These are phyloP conservation scores for Punctularia strigosozonata DNA, from an alignment of 768 basidiomycete species.

Conservation along the genomic window DNA sequence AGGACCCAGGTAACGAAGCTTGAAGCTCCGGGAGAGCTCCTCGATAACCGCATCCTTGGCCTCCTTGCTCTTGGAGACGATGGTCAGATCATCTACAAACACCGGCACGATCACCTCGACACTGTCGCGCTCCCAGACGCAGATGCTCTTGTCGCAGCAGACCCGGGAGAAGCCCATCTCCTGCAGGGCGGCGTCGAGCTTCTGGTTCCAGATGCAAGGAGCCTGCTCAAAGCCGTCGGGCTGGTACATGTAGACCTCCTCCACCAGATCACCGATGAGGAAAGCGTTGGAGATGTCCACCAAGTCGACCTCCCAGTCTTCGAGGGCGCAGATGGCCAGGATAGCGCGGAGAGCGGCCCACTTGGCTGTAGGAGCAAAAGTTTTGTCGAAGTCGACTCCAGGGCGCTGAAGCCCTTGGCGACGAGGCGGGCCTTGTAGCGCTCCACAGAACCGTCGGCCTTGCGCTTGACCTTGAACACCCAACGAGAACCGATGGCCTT, in stretches of 20 bases:
- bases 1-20: constrained; percentile 8
- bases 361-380: constrained; percentile 13
- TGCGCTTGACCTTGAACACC: constrained; percentile 15
- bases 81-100: constrained; percentile 4
- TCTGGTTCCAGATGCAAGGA: constrained; percentile 6
- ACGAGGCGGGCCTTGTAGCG: constrained; percentile 18
- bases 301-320: constrained; percentile 6
- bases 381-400: constrained; percentile 21
- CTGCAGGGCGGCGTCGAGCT: constrained; percentile 2
- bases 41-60: constrained; percentile 2
- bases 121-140: background rate
- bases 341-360: constrained; percentile 13
- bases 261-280: constrained; percentile 7
- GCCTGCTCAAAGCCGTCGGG: constrained; percentile 13
- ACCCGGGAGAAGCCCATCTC: background rate
- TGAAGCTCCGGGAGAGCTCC: constrained; percentile 6
- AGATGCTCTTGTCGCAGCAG: constrained; percentile 3
- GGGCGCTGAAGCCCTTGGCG: constrained; percentile 23
- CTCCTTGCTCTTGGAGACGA: background rate
- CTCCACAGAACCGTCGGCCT: constrained; percentile 2
- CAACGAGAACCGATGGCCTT: constrained; percentile 12
- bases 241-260: constrained; percentile 15
- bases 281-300: constrained; percentile 8
- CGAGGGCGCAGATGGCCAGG: constrained; percentile 14
- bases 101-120: constrained; percentile 3